Evolutionary conservation across 164 flowering plant genomes (phyloP).

Genomic region (Pachysandra terminalis): DNA sequence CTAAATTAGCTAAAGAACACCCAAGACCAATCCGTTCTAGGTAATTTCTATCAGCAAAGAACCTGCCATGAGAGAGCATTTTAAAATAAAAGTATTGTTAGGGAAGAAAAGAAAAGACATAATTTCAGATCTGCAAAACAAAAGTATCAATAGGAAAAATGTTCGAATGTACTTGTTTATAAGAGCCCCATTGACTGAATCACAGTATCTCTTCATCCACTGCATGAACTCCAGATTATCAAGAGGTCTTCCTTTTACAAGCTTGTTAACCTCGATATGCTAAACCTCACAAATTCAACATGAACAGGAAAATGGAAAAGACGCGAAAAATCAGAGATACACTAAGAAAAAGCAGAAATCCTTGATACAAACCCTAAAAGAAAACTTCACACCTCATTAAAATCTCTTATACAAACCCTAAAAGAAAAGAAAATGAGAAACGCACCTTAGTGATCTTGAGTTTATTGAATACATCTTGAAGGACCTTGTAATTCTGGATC

Average conservation of each 20-base stretch:
- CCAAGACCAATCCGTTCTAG: too few relatives aligned
- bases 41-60: too few relatives aligned
- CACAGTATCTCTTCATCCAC: constrained; percentile 97
- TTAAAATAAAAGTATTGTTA: too few relatives aligned
- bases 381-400: constrained; percentile 5
- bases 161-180: constrained; percentile 35
- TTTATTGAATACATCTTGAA: constrained; percentile 95
- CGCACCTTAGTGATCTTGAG: constrained; percentile 90
- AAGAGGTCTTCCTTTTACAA: constrained; percentile 89
- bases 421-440: neutral
- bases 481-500: constrained; percentile 98
- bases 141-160: neutral
- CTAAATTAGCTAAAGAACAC: too few relatives aligned
- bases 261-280: constrained; percentile 95
- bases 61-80: too few relatives aligned
- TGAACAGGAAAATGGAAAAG: neutral
- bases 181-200: constrained; percentile 68
- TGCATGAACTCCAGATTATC: constrained; percentile 99
- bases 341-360: neutral
- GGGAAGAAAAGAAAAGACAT: too few relatives aligned
- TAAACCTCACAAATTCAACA: constrained; percentile 15
- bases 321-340: neutral
- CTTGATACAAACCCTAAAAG: neutral
- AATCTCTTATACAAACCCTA: neutral
- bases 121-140: too few relatives aligned